These are phyloP conservation scores for Kalmusia sp. DNA, from an alignment of 2,329 filamentous ascomycete species.

Conservation along the genomic window DNA sequence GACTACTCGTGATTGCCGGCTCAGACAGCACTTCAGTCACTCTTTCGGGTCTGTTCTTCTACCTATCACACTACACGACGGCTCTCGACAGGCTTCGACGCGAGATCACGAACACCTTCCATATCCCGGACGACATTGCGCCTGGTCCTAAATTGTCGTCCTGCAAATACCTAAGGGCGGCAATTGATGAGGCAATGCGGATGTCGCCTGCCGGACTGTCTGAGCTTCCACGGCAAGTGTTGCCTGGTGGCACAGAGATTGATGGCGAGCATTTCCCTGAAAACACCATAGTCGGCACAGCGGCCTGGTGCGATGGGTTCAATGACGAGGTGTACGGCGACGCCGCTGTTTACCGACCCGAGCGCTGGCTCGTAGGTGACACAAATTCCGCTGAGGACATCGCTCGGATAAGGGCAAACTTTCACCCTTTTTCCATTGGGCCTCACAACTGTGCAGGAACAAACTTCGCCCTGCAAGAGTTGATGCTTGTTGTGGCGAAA, in stretches of 20 bases:
- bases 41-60: conserved; percentile 17
- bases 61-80: conserved; percentile 10
- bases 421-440: conserved; percentile 24
- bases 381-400: conserved; percentile 2
- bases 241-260: not conserved
- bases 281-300: conserved; percentile 19
- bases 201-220: conserved; percentile 9
- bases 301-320: conserved; percentile 16
- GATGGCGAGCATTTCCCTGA: conserved; percentile 17
- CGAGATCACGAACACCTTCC: conserved; percentile 18
- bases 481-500: conserved; percentile 37
- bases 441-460: conserved; percentile 27
- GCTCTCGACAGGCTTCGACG: conserved; percentile 9
- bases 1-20: conserved; percentile 11
- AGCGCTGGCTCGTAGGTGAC: conserved; percentile 20
- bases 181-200: conserved; percentile 24
- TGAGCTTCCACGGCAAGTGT: not conserved
- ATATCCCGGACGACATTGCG: conserved; percentile 7
- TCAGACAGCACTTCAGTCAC: conserved; percentile 13
- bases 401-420: conserved; percentile 11
- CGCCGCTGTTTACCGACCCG: conserved; percentile 13
- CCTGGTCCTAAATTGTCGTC: conserved; percentile 10
- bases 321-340: conserved; percentile 20
- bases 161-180: conserved; percentile 19
- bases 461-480: conserved; percentile 23